Percentiles rank a stretch among this genome's conserved stretches.
phyloP scores from a whole-genome alignment of 208 protist species.

The Lotmaria passim region DNA sequence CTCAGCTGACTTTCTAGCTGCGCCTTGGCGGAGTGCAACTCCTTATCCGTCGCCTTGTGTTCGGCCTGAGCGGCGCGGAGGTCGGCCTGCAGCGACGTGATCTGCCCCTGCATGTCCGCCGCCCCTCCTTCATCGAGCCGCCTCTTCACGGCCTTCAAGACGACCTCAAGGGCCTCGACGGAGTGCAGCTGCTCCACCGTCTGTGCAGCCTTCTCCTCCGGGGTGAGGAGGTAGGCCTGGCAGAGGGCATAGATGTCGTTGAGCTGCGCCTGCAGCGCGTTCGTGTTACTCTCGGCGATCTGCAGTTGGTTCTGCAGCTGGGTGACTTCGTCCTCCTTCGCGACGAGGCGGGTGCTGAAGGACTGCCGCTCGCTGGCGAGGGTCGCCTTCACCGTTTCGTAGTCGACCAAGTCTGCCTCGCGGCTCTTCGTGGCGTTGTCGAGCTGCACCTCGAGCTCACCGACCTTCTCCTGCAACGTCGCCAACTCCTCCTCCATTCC shows the following conservation, averaged over 20 bases:
- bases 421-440: conserved; percentile 74
- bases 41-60: conserved; percentile 43
- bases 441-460: conserved; percentile 75
- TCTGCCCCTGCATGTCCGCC: conserved; percentile 44
- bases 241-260: conserved; percentile 67
- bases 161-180: conserved; percentile 50
- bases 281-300: conserved; percentile 58
- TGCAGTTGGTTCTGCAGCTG: conserved; percentile 76
- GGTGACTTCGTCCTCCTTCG: conserved; percentile 62
- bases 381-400: conserved; percentile 53
- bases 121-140: conserved; percentile 28
- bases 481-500: conserved; percentile 73
- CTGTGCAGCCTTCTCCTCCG: conserved; percentile 26
- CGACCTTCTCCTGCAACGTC: conserved; percentile 64
- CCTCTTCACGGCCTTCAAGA: conserved; percentile 48
- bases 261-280: conserved; percentile 48
- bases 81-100: conserved; percentile 40
- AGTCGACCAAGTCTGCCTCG: conserved; percentile 79
- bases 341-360: conserved; percentile 37
- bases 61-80: conserved; percentile 52
- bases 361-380: conserved; percentile 55
- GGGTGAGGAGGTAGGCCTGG: conserved; percentile 48
- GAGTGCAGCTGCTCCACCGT: conserved; percentile 42
- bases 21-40: conserved; percentile 34
- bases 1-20: conserved; percentile 39